phyloP scores from a whole-genome alignment of 2,329 filamentous ascomycete genomes.

The Penicillium sclerotiorum region DNA sequence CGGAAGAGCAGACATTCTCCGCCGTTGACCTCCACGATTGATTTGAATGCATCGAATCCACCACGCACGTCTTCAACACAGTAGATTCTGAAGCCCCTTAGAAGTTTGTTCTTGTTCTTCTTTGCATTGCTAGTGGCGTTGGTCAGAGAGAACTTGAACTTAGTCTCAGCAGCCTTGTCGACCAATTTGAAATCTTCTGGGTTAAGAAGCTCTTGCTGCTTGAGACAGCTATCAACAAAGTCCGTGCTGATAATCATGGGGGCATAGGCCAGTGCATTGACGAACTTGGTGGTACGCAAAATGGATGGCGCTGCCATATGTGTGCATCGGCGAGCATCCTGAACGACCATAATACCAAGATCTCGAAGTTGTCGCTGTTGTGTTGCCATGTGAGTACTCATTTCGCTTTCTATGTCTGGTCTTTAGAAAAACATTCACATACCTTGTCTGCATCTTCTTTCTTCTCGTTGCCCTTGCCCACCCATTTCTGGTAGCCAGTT shows the following conservation, averaged over 20 bases:
- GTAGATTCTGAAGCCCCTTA: slow-evolving; percentile 77
- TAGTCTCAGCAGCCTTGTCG: slow-evolving; percentile 73
- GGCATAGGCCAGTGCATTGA: slow-evolving; percentile 80
- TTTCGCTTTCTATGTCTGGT: no score
- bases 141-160: slow-evolving; percentile 68
- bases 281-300: slow-evolving; percentile 90
- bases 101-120: slow-evolving; percentile 73
- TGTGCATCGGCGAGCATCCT: slow-evolving; percentile 75
- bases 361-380: slow-evolving; percentile 75
- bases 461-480: slow-evolving; percentile 60
- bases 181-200: slow-evolving; percentile 68
- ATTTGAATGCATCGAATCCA: slow-evolving; percentile 79
- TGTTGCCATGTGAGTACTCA: not conserved
- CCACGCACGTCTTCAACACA: slow-evolving; percentile 79
- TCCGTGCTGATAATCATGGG: slow-evolving; percentile 74
- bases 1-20: slow-evolving; percentile 78
- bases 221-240: slow-evolving; percentile 78
- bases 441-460: slow-evolving; percentile 82
- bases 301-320: slow-evolving; percentile 86
- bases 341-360: slow-evolving; percentile 78
- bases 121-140: slow-evolving; percentile 71
- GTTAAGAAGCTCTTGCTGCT: slow-evolving; percentile 65
- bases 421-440: slow-evolving; percentile 41
- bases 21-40: slow-evolving; percentile 86
- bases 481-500: slow-evolving; percentile 84